These are phyloP conservation scores for Leucocoprinus birnbaumii DNA, from an alignment of 768 basidiomycete species.

Conservation along the genomic window DNA sequence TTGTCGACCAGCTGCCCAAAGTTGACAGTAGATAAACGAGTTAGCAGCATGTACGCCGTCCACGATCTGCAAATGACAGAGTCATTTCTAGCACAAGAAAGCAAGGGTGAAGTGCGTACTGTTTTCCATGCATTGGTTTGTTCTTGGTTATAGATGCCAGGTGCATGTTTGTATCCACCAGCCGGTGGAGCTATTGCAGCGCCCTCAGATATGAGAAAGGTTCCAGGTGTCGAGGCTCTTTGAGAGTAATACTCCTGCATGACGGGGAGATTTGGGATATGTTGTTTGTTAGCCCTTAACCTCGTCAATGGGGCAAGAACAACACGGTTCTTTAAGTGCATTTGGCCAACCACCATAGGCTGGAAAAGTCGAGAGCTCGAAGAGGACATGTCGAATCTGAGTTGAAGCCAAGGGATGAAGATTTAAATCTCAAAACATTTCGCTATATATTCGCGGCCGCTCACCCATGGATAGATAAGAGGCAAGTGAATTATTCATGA, in stretches of 20 bases:
- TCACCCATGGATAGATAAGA: no score
- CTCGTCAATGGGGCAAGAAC: slow-evolving; percentile 56
- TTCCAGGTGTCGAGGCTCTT: slow-evolving; percentile 44
- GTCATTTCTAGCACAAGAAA: no score
- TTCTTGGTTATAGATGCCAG: slow-evolving; percentile 60
- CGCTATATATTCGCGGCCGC: no score
- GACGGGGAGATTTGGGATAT: slow-evolving; percentile 26
- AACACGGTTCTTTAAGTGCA: slow-evolving; percentile 45
- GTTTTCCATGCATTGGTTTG: slow-evolving; percentile 59
- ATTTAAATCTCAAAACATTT: no score
- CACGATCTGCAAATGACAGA: no score
- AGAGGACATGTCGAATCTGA: no score
- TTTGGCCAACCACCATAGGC: slow-evolving; percentile 40
- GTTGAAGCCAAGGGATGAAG: no score
- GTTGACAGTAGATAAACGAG: slow-evolving; percentile 50
- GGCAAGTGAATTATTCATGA: no score
- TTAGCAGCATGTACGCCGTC: slow-evolving; percentile 16
- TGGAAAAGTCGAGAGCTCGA: slow-evolving; percentile 36
- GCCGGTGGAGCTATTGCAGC: slow-evolving; percentile 50
- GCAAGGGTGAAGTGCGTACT: slow-evolving; percentile 19
- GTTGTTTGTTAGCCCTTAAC: slow-evolving; percentile 33
- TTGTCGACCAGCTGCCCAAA: slow-evolving; percentile 53
- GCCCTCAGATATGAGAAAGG: slow-evolving; percentile 55
- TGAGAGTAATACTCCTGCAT: slow-evolving; percentile 46
- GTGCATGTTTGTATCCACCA: slow-evolving; percentile 46